Percentiles rank a stretch among this genome's conserved stretches.
Conservation (phyloP, 139 green algal species). For the Gonium pectorale region DNA sequence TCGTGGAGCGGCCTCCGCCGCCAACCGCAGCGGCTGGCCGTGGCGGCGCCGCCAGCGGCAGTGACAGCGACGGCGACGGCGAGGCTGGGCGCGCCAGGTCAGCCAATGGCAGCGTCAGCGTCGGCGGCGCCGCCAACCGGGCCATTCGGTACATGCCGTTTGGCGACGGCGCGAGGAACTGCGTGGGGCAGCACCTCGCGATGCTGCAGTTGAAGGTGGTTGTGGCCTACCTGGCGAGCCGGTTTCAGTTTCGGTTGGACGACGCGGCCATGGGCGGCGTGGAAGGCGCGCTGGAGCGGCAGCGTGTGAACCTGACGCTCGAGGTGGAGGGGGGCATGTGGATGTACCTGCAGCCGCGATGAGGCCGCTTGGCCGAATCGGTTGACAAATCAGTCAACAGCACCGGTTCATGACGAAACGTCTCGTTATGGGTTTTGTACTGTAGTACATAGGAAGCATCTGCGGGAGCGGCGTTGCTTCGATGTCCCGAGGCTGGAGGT, state of each 20-base stretch:
- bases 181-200: conserved; percentile 33
- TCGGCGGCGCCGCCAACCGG: background rate
- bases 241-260: background rate
- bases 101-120: background rate
- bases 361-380: too few relatives aligned
- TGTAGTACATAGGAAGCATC: too few relatives aligned
- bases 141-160: conserved; percentile 32
- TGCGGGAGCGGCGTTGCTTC: too few relatives aligned
- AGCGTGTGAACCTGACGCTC: conserved; percentile 28
- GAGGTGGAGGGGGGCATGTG: conserved; percentile 41
- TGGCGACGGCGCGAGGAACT: conserved; percentile 24
- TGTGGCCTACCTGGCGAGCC: background rate
- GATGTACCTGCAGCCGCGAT: background rate
- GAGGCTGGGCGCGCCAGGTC: too few relatives aligned
- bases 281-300: conserved; percentile 1
- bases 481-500: too few relatives aligned
- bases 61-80: background rate
- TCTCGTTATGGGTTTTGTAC: too few relatives aligned
- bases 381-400: too few relatives aligned
- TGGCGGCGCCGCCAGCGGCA: background rate
- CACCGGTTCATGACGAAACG: too few relatives aligned
- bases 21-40: too few relatives aligned
- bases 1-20: too few relatives aligned
- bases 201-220: conserved; percentile 25
- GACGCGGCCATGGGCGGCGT: conserved; percentile 11